Evolutionary conservation across 257 asterid genomes (phyloP).

Genomic region (Coffea eugenioides): DNA sequence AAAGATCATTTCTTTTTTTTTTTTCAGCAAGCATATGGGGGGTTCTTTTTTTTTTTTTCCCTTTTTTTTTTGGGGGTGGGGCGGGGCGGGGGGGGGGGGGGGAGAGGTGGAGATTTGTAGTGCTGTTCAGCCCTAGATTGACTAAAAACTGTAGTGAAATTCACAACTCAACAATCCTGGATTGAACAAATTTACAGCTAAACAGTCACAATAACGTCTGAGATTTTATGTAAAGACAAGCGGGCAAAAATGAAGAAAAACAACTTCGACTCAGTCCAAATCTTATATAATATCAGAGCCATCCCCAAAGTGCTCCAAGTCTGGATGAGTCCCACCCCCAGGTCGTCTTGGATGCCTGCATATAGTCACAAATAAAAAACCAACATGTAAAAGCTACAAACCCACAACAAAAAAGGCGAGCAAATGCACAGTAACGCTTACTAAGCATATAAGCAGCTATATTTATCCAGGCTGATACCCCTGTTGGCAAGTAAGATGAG

Average conservation of each 20-base stretch:
- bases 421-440: not conserved
- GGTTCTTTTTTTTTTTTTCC: no score
- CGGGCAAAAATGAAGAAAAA: not conserved
- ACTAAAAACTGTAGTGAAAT: not conserved
- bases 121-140: not conserved
- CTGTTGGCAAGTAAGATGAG: not conserved
- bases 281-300: constrained; percentile 32
- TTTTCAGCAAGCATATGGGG: no score
- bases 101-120: not conserved
- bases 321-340: constrained; percentile 48
- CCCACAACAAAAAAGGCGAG: not conserved
- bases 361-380: not conserved
- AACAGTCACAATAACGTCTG: not conserved
- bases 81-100: no score
- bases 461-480: not conserved
- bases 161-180: not conserved
- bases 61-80: no score
- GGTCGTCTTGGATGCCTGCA: constrained; percentile 50
- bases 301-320: constrained; percentile 38
- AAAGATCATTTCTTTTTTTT: no score
- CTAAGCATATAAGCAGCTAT: not conserved
- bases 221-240: not conserved
- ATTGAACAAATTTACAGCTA: not conserved
- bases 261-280: not conserved
- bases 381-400: not conserved